These are phyloP conservation scores for Mrakia gelida DNA, from an alignment of 768 basidiomycete species.

Conservation along the genomic window DNA sequence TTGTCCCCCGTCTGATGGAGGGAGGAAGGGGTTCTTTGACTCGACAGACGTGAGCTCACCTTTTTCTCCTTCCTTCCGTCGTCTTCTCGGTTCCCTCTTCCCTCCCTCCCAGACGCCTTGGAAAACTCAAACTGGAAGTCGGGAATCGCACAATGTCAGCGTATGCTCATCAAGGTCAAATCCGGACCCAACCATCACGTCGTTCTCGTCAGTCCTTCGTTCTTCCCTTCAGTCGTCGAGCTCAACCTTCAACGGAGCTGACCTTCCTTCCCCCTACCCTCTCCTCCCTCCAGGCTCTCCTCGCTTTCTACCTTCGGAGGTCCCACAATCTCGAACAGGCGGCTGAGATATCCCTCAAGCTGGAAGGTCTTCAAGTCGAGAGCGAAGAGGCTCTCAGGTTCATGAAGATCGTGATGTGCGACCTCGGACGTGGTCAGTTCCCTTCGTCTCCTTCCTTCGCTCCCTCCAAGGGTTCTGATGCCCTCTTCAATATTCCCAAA, in stretches of 20 bases:
- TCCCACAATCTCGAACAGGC: background rate
- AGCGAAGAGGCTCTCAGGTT: constrained; percentile 13
- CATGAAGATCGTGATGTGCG: constrained; percentile 22
- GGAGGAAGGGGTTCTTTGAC: background rate
- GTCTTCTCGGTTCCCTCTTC: background rate
- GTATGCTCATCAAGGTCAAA: background rate
- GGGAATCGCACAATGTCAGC: constrained; percentile 3
- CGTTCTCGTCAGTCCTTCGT: constrained; percentile 8
- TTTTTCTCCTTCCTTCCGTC: background rate
- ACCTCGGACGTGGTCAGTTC: constrained; percentile 22
- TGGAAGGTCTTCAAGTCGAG: constrained; percentile 2
- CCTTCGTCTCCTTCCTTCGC: background rate
- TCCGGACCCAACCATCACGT: constrained; percentile 12
- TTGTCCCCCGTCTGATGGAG: background rate
- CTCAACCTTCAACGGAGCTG: background rate
- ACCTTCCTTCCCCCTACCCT: background rate
- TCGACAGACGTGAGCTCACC: background rate
- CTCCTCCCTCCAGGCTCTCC: background rate
- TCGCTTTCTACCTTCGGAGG: constrained; percentile 11
- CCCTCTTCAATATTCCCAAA: too few species aligned
- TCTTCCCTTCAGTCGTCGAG: background rate
- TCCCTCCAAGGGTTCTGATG: background rate
- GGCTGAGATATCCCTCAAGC: background rate
- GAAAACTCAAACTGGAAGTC: constrained; percentile 14
- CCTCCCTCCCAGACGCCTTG: constrained; percentile 2